A percentile compares a stretch with the other conserved stretches of the same genome.
phyloP scores from a whole-genome alignment of 1,284 basidiomycete species.

The Marasmius fiardii region DNA sequence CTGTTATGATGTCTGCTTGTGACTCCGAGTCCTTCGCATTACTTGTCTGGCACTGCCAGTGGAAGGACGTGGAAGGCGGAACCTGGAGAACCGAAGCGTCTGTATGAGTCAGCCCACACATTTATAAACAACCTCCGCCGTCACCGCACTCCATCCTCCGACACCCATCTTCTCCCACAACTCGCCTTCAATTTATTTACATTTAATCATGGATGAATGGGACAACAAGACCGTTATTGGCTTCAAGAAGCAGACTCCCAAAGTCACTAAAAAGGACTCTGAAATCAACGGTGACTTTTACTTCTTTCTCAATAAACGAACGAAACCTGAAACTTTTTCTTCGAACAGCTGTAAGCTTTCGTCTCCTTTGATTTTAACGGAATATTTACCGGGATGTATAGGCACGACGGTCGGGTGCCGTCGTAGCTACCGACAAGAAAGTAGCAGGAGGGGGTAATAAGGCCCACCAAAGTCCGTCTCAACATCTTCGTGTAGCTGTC shows the following conservation, averaged over 20 bases:
- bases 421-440: slow-evolving; percentile 80
- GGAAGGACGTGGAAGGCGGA: not conserved
- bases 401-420: slow-evolving; percentile 70
- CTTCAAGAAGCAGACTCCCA: slow-evolving; percentile 62
- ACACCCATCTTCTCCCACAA: not conserved
- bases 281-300: slow-evolving; percentile 67
- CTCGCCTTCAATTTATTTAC: not conserved
- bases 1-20: too few species aligned
- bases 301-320: slow-evolving; percentile 5
- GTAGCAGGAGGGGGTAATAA: slow-evolving; percentile 65
- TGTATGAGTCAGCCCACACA: not conserved
- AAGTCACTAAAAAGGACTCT: slow-evolving; percentile 65
- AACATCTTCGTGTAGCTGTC: not conserved
- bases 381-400: slow-evolving; percentile 22
- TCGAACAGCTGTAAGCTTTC: slow-evolving; percentile 44
- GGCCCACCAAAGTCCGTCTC: slow-evolving; percentile 59
- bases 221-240: slow-evolving; percentile 79
- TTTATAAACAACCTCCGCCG: not conserved
- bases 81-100: not conserved
- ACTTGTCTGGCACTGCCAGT: not conserved
- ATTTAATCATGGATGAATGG: slow-evolving; percentile 60
- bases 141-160: not conserved
- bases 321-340: slow-evolving; percentile 10
- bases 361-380: not conserved
- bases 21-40: not conserved